Conservation (phyloP, 1,284 basidiomycete species). For the Ceratobasidium sp. region DNA sequence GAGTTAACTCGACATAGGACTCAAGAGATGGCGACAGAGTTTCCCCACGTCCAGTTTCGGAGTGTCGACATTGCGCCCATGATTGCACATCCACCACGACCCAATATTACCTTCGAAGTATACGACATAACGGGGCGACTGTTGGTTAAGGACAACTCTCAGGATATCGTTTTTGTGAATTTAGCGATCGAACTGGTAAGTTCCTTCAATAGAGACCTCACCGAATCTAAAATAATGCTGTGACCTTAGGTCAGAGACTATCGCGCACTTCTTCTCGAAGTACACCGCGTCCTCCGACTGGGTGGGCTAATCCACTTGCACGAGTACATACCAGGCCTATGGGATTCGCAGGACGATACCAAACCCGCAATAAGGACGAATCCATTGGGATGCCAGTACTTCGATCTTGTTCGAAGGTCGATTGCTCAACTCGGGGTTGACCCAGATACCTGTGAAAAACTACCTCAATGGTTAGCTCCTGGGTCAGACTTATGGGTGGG, state of each 20-base stretch:
- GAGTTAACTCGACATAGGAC: not conserved
- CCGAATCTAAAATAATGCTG: not conserved
- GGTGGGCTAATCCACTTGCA: slow-evolving; percentile 22
- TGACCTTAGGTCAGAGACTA: slow-evolving; percentile 31
- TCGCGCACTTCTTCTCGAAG: slow-evolving; percentile 15
- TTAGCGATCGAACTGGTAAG: not conserved
- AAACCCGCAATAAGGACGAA: not conserved
- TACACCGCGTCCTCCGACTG: slow-evolving; percentile 3
- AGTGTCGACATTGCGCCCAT: not conserved
- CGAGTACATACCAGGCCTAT: not conserved
- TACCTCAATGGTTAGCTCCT: slow-evolving; percentile 11
- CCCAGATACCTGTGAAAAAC: not conserved
- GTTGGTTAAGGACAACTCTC: not conserved
- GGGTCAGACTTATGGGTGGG: not conserved
- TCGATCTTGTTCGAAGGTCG: not conserved
- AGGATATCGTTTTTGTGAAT: not conserved
- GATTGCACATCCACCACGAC: not conserved
- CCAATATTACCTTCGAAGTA: slow-evolving; percentile 3
- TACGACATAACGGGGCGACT: slow-evolving; percentile 3
- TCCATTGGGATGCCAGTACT: not conserved
- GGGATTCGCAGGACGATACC: not conserved
- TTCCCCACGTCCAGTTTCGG: not conserved
- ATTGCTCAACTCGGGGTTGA: slow-evolving; percentile 5
- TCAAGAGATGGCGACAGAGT: not conserved
- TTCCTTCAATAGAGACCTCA: not conserved